Evolutionary conservation across 805 yeast genomes (phyloP).

Genomic region (Zygoascus biomembranicola): DNA sequence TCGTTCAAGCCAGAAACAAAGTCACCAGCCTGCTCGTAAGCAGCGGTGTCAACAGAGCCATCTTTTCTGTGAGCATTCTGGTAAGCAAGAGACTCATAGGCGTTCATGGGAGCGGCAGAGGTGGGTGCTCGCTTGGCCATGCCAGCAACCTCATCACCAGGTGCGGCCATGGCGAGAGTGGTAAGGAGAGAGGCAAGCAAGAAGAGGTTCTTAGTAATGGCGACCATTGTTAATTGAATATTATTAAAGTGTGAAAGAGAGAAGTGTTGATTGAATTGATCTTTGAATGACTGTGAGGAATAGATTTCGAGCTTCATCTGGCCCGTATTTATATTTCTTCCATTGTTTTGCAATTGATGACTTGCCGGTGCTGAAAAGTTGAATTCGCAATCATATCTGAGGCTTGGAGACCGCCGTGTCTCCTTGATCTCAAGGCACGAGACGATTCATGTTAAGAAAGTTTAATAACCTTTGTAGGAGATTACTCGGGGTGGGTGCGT

Average conservation of each 20-base stretch:
- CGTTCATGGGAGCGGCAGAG: not conserved
- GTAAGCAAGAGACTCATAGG: not conserved
- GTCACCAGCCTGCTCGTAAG: not conserved
- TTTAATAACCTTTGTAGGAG: not conserved
- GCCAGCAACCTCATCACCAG: not conserved
- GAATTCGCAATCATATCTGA: not conserved
- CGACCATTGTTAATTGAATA: not conserved
- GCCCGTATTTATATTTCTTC: not conserved
- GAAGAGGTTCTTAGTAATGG: not conserved
- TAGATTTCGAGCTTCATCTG: not conserved
- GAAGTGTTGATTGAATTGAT: not conserved
- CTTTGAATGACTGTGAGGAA: not conserved
- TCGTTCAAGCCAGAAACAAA: conserved; percentile 2
- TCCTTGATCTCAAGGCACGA: not conserved
- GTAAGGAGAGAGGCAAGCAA: not conserved
- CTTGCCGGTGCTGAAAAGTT: not conserved
- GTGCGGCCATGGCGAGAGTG: not conserved
- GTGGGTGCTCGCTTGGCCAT: not conserved
- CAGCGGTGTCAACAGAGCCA: not conserved
- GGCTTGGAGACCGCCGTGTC: not conserved
- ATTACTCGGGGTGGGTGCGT: not conserved
- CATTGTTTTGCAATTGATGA: not conserved
- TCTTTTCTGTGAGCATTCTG: not conserved
- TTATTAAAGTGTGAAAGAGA: not conserved
- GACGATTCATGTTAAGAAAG: not conserved